Percentiles rank a stretch among this genome's conserved stretches.
These are phyloP conservation scores for Globisporangium canariense DNA, from an alignment of 352 stramenopile genomes.

Conservation along the genomic window DNA sequence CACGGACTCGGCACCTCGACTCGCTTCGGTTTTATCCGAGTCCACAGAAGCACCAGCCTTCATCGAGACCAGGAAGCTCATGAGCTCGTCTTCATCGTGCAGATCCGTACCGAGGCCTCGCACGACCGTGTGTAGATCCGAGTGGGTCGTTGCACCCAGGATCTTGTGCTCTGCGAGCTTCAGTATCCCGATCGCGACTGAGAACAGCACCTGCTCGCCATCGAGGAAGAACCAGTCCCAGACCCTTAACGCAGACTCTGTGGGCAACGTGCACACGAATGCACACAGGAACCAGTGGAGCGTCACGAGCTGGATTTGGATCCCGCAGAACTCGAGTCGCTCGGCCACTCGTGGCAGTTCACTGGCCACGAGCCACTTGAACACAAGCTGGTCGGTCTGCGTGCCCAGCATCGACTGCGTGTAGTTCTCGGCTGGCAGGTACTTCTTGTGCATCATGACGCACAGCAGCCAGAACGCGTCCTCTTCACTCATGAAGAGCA, in stretches of 20 bases:
- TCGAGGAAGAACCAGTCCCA: slow-evolving; percentile 82
- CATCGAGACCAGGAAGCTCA: slow-evolving; percentile 27
- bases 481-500: slow-evolving; percentile 71
- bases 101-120: slow-evolving; percentile 44
- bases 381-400: slow-evolving; percentile 73
- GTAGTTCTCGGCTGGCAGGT: slow-evolving; percentile 76
- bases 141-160: slow-evolving; percentile 28
- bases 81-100: slow-evolving; percentile 47
- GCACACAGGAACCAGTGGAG: slow-evolving; percentile 84
- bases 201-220: slow-evolving; percentile 53
- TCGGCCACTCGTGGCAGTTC: slow-evolving; percentile 41
- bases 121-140: slow-evolving; percentile 39
- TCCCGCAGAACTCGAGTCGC: slow-evolving; percentile 29
- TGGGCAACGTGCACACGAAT: slow-evolving; percentile 78
- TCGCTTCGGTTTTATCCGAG: neutral
- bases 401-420: slow-evolving; percentile 68
- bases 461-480: slow-evolving; percentile 80
- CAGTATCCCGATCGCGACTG: slow-evolving; percentile 40
- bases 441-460: slow-evolving; percentile 54
- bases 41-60: neutral
- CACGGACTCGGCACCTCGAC: neutral
- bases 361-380: slow-evolving; percentile 49
- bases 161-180: slow-evolving; percentile 33
- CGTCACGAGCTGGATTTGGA: slow-evolving; percentile 73
- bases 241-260: slow-evolving; percentile 62